phyloP scores from a whole-genome alignment of 257 asterid genomes.

The Marsdenia floribunda region DNA sequence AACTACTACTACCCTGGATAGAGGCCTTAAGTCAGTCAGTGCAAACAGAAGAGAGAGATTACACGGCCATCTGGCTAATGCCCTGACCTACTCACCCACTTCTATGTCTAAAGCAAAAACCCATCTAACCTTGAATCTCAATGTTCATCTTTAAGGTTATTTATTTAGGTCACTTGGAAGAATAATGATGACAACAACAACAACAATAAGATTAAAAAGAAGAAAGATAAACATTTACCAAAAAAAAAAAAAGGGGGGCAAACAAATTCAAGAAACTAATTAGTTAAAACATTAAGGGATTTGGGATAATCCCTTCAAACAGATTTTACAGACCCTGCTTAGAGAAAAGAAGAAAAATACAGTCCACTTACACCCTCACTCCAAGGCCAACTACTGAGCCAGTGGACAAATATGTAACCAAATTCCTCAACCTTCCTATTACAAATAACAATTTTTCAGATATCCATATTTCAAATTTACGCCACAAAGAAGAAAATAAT shows the following conservation, averaged over 20 bases:
- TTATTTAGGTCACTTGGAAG: no score
- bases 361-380: not conserved
- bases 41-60: no score
- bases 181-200: no score
- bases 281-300: no score
- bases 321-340: not conserved
- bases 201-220: no score
- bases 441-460: not conserved
- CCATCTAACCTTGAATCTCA: no score
- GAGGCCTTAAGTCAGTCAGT: not conserved
- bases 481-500: not conserved
- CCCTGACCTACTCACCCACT: not conserved
- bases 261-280: no score
- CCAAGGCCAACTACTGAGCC: no score
- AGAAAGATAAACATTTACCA: no score
- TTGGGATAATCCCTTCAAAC: not conserved
- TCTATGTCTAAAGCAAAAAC: not conserved
- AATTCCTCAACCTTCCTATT: not conserved
- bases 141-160: no score
- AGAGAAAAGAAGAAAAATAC: not conserved
- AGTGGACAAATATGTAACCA: not conserved
- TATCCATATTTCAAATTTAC: not conserved
- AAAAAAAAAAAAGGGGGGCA: no score
- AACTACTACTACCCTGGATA: not conserved
- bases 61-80: no score